Percentiles rank a stretch among this genome's conserved stretches.
These are phyloP conservation scores for Epichloe scottii DNA, from an alignment of 2,329 filamentous ascomycete species.

Conservation along the genomic window DNA sequence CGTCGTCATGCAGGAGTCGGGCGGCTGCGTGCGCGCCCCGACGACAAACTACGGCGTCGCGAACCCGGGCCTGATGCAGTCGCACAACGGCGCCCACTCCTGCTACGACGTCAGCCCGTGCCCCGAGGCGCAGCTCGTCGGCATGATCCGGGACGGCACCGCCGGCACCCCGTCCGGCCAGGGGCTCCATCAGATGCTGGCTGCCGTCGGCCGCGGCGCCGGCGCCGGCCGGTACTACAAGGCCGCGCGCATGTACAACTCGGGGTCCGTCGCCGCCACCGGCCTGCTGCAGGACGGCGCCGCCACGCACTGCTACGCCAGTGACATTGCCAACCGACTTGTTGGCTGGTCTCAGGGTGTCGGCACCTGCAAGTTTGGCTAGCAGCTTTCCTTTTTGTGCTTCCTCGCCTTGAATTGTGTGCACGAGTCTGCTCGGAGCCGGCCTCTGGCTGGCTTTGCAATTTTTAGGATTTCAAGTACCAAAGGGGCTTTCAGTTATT, in stretches of 20 bases:
- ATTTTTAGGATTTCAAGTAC: too few species aligned
- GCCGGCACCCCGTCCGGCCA: slow-evolving; percentile 27
- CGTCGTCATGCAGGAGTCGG: slow-evolving; percentile 30
- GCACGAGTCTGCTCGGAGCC: too few species aligned
- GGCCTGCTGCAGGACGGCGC: slow-evolving; percentile 26
- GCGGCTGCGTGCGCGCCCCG: slow-evolving; percentile 28
- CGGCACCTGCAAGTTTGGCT: background rate
- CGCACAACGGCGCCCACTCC: slow-evolving; percentile 21
- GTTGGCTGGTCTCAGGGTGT: slow-evolving; percentile 1
- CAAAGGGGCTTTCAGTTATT: too few species aligned
- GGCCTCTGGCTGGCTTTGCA: too few species aligned
- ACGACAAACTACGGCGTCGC: slow-evolving; percentile 27
- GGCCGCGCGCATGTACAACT: slow-evolving; percentile 37
- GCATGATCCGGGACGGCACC: slow-evolving; percentile 28
- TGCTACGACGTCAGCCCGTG: slow-evolving; percentile 23
- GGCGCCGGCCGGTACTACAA: slow-evolving; percentile 24
- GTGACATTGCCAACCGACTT: slow-evolving; percentile 28
- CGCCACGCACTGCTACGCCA: slow-evolving; percentile 36
- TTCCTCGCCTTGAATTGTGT: background rate
- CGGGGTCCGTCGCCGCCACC: slow-evolving; percentile 24
- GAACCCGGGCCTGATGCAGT: slow-evolving; percentile 31
- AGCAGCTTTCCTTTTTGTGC: background rate
- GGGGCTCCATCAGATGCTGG: slow-evolving; percentile 28
- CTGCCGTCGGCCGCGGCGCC: slow-evolving; percentile 13
- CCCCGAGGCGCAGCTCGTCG: slow-evolving; percentile 12